Evolutionary conservation across 2,329 filamentous ascomycete species (phyloP), one percentile per base, ranked within the genome.

Genomic region (Ophiocordyceps camponoti-saundersi): DNA sequence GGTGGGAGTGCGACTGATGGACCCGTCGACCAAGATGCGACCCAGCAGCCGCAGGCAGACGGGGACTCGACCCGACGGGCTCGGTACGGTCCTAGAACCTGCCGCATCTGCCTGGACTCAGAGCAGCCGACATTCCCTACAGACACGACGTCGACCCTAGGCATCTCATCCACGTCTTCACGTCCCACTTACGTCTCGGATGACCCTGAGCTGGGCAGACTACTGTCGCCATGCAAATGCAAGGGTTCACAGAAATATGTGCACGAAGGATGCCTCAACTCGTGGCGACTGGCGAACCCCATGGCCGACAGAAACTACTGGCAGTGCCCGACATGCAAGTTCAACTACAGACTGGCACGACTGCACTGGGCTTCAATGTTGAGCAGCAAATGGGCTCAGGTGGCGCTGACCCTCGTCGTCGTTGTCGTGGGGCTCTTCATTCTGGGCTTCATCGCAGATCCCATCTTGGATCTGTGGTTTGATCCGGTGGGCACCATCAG

Each of bases 191-290:
- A 94, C 57, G 73, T 80, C 46, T 89, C 85, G 22, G 77, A 84
- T 50, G 84, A 86, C 53, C 72, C 79, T 7, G 73, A 81, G 52
- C 73, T 82, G 29, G 86, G 86, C 39, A 80, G 87, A 45, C 70
- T 98, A 26, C 75, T 96, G 55, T 83, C 84, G 47, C 92, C 92
- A 34, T 98, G 92, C 71, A 80, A 82, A 65, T 98, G 92, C 73
- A 93, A 86, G 66, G 92, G 92, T 46, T 86, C 85, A 39, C 85
- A 90, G 55, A 85, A 85, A 66, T 95, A 94, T 64, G 88, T 96
- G 22, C 92, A 98, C 62, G 87, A 95, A 63, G 83, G 80, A 29
- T 98, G 92, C 59, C 71, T 98, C 44, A 78, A 84, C 56, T 72
- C 77, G 12, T 96, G 89, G 87, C 78, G 92, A 54, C 73, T 81